These are phyloP conservation scores for Pichia sp. DNA, from an alignment of 1,139 yeast species.

Conservation along the genomic window DNA sequence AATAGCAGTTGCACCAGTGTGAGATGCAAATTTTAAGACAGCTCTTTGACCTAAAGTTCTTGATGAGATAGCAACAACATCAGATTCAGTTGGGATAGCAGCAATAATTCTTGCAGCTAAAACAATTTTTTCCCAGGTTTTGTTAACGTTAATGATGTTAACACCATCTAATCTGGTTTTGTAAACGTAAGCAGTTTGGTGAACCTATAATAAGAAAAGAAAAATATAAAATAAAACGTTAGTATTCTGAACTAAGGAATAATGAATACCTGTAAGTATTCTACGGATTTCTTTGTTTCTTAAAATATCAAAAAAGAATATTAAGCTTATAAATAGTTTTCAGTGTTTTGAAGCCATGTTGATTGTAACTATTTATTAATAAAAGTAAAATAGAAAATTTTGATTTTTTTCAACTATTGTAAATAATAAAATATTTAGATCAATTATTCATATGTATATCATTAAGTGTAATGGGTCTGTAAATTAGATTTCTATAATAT, in stretches of 20 bases:
- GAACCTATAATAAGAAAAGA: constrained; percentile 51
- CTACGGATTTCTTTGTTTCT: not conserved
- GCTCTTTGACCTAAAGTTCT: constrained; percentile 99
- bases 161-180: constrained; percentile 99
- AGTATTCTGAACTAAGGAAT: constrained; percentile 7
- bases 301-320: no score
- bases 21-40: constrained; percentile 98
- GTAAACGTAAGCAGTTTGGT: constrained; percentile 99
- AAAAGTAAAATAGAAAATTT: no score
- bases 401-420: no score
- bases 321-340: not conserved
- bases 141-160: constrained; percentile 94
- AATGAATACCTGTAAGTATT: not conserved
- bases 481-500: no score
- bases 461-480: no score
- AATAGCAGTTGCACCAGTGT: constrained; percentile 99
- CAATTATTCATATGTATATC: no score
- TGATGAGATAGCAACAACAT: constrained; percentile 97
- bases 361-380: no score
- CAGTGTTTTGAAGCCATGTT: no score
- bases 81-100: constrained; percentile 97
- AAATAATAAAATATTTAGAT: no score
- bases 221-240: constrained; percentile 9
- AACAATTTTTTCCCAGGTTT: constrained; percentile 99
- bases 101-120: constrained; percentile 99